These are phyloP conservation scores for Aegilops longissima DNA, from an alignment of 176 grass and related monocot species.

Conservation along the genomic window DNA sequence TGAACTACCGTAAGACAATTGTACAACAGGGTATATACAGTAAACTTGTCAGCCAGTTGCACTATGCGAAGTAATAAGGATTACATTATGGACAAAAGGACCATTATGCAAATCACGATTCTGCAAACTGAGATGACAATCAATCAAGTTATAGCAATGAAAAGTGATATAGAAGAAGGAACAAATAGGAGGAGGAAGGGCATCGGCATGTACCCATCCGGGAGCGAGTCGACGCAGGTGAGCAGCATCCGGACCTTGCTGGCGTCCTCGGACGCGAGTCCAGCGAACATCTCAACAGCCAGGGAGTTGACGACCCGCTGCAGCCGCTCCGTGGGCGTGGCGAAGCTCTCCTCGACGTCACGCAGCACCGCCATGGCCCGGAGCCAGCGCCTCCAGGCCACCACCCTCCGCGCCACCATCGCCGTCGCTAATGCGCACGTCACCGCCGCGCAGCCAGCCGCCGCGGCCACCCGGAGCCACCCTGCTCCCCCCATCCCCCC, in stretches of 20 bases:
- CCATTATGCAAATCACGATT: not conserved
- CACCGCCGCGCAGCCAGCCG: conserved; percentile 41
- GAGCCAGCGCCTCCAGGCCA: conserved; percentile 43
- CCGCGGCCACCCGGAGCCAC: conserved; percentile 39
- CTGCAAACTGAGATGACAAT: not conserved
- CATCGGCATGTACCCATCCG: conserved; percentile 32
- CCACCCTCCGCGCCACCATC: conserved; percentile 32
- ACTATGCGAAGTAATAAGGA: not conserved
- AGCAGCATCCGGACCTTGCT: conserved; percentile 84
- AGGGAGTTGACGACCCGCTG: conserved; percentile 61
- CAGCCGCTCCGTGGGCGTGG: conserved; percentile 49
- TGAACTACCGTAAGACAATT: not conserved
- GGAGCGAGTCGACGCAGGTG: conserved; percentile 65
- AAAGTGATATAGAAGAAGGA: not conserved
- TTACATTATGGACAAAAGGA: not conserved
- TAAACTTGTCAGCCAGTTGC: not conserved
- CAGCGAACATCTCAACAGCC: conserved; percentile 71
- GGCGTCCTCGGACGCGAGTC: conserved; percentile 55
- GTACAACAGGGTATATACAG: not conserved
- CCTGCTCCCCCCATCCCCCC: conserved; percentile 23
- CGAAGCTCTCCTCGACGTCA: conserved; percentile 60
- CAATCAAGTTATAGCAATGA: not conserved
- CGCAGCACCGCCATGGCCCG: conserved; percentile 43
- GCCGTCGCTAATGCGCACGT: conserved; percentile 49
- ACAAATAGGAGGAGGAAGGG: not conserved